phyloP scores from a whole-genome alignment of 2,329 filamentous ascomycete genomes.

The Leptographium radiaticola region DNA sequence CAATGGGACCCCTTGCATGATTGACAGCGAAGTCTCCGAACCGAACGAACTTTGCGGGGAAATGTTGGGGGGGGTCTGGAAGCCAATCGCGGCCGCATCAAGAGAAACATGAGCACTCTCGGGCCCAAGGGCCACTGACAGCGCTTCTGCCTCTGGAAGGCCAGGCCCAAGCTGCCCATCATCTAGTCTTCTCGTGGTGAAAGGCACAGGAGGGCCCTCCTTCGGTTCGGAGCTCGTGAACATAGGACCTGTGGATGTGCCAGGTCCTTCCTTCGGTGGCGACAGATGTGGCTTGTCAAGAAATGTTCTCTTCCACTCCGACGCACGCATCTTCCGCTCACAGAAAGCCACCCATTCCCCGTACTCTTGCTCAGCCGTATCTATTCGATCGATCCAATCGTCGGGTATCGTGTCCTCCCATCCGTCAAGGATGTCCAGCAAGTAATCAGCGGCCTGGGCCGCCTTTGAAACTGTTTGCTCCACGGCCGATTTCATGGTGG shows the following conservation, averaged over 20 bases:
- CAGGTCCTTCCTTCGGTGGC: background rate
- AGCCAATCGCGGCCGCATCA: background rate
- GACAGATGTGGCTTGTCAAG: background rate
- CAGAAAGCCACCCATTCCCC: conserved; percentile 69
- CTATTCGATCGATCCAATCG: conserved; percentile 76
- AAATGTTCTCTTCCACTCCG: conserved; percentile 31
- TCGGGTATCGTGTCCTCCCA: conserved; percentile 74
- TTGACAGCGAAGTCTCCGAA: conserved; percentile 19
- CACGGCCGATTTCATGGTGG: conserved; percentile 49
- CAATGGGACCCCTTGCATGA: conserved; percentile 25
- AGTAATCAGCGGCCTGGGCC: conserved; percentile 63
- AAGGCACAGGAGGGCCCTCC: background rate
- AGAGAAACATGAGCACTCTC: background rate
- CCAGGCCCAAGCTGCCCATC: background rate
- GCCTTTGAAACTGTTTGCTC: conserved; percentile 55
- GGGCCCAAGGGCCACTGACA: background rate
- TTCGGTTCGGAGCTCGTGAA: background rate
- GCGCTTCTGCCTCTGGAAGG: background rate
- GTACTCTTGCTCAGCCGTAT: conserved; percentile 64
- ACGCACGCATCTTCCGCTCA: conserved; percentile 58
- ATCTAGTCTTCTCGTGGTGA: background rate
- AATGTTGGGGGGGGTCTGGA: background rate
- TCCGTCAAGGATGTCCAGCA: conserved; percentile 80
- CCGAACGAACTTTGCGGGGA: conserved; percentile 6
- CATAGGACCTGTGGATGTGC: background rate